Percentiles rank a stretch among this genome's conserved stretches.
These are phyloP conservation scores for Aspergillus awamori DNA, from an alignment of 2,329 filamentous ascomycete species.

Conservation along the genomic window DNA sequence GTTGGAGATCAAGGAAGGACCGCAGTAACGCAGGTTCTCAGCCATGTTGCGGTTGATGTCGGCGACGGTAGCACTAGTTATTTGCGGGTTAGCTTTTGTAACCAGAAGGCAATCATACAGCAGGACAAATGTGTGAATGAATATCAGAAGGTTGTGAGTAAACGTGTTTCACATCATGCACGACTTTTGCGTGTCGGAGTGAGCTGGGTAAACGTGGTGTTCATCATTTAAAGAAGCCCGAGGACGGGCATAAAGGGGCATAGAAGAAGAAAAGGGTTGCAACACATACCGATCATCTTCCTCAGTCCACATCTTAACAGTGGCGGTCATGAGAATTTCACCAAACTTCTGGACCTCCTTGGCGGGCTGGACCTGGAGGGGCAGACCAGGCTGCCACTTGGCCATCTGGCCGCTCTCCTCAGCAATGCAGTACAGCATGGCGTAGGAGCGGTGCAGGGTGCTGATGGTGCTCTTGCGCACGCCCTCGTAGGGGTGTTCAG, in stretches of 20 bases:
- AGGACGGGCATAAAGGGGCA: slow-evolving; percentile 10
- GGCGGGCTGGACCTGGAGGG: slow-evolving; percentile 76
- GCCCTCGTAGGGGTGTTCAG: slow-evolving; percentile 89
- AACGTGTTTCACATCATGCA: slow-evolving; percentile 87
- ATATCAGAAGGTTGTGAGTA: slow-evolving; percentile 44
- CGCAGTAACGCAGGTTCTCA: slow-evolving; percentile 86
- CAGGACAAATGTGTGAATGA: slow-evolving; percentile 24
- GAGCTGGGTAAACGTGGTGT: slow-evolving; percentile 94
- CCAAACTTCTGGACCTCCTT: slow-evolving; percentile 81
- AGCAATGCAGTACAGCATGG: slow-evolving; percentile 84
- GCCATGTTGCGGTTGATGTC: slow-evolving; percentile 95
- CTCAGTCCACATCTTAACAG: slow-evolving; percentile 81
- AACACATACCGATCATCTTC: slow-evolving; percentile 87
- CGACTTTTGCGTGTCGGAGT: slow-evolving; percentile 86
- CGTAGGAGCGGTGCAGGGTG: slow-evolving; percentile 91
- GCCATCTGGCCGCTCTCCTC: slow-evolving; percentile 74
- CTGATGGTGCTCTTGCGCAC: slow-evolving; percentile 89
- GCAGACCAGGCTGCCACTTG: slow-evolving; percentile 89
- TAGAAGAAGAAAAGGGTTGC: slow-evolving; percentile 22
- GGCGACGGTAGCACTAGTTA: slow-evolving; percentile 75
- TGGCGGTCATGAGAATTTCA: slow-evolving; percentile 80
- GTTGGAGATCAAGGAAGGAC: slow-evolving; percentile 78
- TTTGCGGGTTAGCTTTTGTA: slow-evolving; percentile 47
- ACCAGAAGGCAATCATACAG: slow-evolving; percentile 20
- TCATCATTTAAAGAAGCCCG: slow-evolving; percentile 69